Evolutionary conservation across 176 grass and related monocot genomes (phyloP).

Genomic region (Sorghum bicolor): Sorghum_bicolor_NCBIv3 NC_012871.2:9041501-9042000

Average conservation of each 20-base stretch:
- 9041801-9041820: slow-evolving; percentile 3
- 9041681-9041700: background rate
- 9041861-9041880: slow-evolving; percentile 22
- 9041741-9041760: no score
- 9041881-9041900: background rate
- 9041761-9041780: slow-evolving; percentile 16
- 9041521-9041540: slow-evolving; percentile 47
- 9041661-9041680: slow-evolving; percentile 2
- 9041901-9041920: background rate
- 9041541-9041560: slow-evolving; percentile 24
- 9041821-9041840: slow-evolving; percentile 6
- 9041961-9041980: no score
- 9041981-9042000: no score
- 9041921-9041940: background rate
- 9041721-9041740: background rate
- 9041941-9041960: background rate
- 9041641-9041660: background rate
- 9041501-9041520: slow-evolving; percentile 18
- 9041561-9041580: background rate
- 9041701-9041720: background rate
- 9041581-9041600: slow-evolving; percentile 14
- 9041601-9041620: background rate
- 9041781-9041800: slow-evolving; percentile 14
- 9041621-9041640: background rate
- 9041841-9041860: background rate